Evolutionary conservation across 306 rosid genomes (phyloP), one percentile per base, ranked within the genome.

Genomic region (Castanopsis chinensis): DNA sequence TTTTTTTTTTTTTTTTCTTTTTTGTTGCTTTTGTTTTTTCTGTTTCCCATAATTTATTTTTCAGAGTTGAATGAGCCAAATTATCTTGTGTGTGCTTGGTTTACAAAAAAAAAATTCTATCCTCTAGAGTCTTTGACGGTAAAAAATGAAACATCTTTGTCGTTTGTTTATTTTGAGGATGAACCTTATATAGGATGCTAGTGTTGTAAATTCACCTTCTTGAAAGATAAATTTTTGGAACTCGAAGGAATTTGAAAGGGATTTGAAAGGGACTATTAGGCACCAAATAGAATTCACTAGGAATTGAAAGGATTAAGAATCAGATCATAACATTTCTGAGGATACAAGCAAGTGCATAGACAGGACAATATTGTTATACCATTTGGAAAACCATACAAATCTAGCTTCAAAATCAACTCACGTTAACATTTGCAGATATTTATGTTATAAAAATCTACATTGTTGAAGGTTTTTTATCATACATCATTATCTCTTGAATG

Each of bases 381-480:
- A 67, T 33, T 18, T 17, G 19, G 41, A 37, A 64, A 64, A 64
- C 70, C 70, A 19, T 60, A 54, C 71, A 58, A 69, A 74, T 60
- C 45, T 13, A 18, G 75, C 51, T 54, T 71, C 74, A 14, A 71
- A 23, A 67, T 67, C 21, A 67, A 7, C 51, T 67, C 27, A 33
- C 19, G 25, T 33, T 33, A 18, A 11, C 51, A 19, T 8, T 19
- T 32, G 51, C 21, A 33, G 10, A 23, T 32, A 30, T 14, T 9
- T 4, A 14, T 17, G 45, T 41, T 41, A 41, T 64, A 2, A 17
- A 10, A 57, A 56, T 9, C 20, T 19, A 30, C 23, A 33, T 58
- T 74, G 76, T 33, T 54, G 43, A 33, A 80, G 65, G 64, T 51
- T 35, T 71, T 53, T 76, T 54, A 65, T 10, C 55, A 54, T 14